A percentile compares a stretch with the other conserved stretches of the same genome.
phyloP scores from a whole-genome alignment of 345 rosid species.

The Eucalyptus brandiana region DNA sequence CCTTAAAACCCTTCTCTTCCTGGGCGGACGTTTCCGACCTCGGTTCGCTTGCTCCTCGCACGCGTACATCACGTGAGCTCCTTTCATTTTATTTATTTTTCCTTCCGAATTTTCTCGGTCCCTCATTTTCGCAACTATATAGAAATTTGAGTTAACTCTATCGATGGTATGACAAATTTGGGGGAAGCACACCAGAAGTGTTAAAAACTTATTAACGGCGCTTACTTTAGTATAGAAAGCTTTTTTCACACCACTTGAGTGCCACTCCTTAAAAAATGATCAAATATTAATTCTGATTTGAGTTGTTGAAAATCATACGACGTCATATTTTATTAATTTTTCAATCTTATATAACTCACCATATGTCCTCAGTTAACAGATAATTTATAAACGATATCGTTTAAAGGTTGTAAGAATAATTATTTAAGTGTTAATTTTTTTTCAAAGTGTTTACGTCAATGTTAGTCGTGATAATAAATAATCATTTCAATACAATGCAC shows the following conservation, averaged over 20 bases:
- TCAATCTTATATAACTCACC: no score
- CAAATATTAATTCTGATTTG: rapidly evolving
- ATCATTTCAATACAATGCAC: rapidly evolving
- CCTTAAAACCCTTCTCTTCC: background rate
- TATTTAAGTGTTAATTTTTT: no score
- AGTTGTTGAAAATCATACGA: rapidly evolving
- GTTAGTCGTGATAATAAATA: rapidly evolving
- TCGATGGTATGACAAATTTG: background rate
- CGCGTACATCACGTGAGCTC: background rate
- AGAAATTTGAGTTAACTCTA: background rate
- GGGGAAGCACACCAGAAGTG: no score
- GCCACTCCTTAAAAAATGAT: no score
- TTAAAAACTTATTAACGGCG: no score
- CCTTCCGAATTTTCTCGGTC: background rate
- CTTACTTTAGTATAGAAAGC: no score
- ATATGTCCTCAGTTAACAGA: rapidly evolving
- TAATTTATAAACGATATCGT: no score
- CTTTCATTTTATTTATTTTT: background rate
- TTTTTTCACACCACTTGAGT: no score
- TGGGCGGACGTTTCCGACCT: background rate
- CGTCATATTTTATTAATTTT: no score
- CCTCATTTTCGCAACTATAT: background rate
- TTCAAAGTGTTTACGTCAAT: no score
- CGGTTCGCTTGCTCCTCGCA: background rate
- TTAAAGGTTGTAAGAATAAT: no score